Conservation (phyloP, 1,284 basidiomycete species). For the Ceratobasidium sp. region DNA sequence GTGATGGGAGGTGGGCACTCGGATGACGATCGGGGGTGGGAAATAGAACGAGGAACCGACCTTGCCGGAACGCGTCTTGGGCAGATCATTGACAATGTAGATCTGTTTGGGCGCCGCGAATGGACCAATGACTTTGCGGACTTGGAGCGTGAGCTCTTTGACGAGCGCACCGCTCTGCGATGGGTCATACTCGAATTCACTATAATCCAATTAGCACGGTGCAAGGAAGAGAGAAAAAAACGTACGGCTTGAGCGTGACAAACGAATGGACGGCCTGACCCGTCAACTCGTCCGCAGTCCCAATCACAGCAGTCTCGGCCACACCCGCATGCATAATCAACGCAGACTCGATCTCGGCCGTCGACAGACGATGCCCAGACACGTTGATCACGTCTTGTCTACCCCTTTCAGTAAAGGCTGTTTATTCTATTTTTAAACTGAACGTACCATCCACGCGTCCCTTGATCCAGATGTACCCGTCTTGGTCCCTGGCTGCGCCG, state of each 20-base stretch:
- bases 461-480: slow-evolving; percentile 99
- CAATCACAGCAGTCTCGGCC: slow-evolving; percentile 96
- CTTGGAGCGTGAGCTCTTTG: slow-evolving; percentile 94
- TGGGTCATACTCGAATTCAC: slow-evolving; percentile 83
- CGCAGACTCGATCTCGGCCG: slow-evolving; percentile 97
- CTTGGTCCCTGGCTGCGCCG: slow-evolving; percentile 92
- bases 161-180: slow-evolving; percentile 76
- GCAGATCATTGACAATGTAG: slow-evolving; percentile 86
- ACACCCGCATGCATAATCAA: slow-evolving; percentile 95
- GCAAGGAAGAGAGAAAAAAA: slow-evolving; percentile 42
- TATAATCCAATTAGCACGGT: slow-evolving; percentile 56
- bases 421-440: neutral
- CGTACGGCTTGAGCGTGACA: slow-evolving; percentile 82
- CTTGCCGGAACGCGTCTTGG: slow-evolving; percentile 98
- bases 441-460: slow-evolving; percentile 92
- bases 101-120: slow-evolving; percentile 97
- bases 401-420: neutral
- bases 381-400: slow-evolving; percentile 87
- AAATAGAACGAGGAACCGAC: slow-evolving; percentile 56
- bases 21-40: neutral
- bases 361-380: slow-evolving; percentile 96
- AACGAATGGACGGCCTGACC: slow-evolving; percentile 90
- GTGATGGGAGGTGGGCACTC: neutral
- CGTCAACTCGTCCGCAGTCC: slow-evolving; percentile 88
- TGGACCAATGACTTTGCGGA: slow-evolving; percentile 95